phyloP scores from a whole-genome alignment of 148 eudicot genomes.

The Silene uniflora region DNA sequence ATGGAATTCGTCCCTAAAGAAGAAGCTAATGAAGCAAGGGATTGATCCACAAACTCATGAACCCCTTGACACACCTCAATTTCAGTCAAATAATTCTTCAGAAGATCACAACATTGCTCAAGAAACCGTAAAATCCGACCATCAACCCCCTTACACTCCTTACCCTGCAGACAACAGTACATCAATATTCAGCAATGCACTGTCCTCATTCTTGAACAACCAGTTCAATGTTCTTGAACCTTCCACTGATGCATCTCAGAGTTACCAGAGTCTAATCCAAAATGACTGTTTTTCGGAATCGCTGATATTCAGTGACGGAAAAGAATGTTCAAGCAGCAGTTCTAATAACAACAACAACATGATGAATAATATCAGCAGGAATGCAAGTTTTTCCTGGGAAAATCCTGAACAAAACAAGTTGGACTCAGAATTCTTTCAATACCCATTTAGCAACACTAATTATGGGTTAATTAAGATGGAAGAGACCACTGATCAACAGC shows the following conservation, averaged over 20 bases:
- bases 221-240: constrained; percentile 36
- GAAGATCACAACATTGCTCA: constrained; percentile 14
- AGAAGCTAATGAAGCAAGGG: constrained; percentile 73
- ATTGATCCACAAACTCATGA: constrained; percentile 82
- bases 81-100: constrained; percentile 17
- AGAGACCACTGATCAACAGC: constrained; percentile 19
- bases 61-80: constrained; percentile 31
- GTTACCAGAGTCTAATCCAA: constrained; percentile 12
- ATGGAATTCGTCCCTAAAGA: constrained; percentile 79
- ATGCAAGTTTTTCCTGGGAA: constrained; percentile 29
- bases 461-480: constrained; percentile 32
- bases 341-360: constrained; percentile 25
- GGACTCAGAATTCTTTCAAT: constrained; percentile 22
- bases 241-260: constrained; percentile 3
- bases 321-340: constrained; percentile 51
- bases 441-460: constrained; percentile 13
- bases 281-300: constrained; percentile 28
- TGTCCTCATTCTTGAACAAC: constrained; percentile 31
- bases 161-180: constrained; percentile 10
- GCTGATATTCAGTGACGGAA: constrained; percentile 41
- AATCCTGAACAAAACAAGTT: constrained; percentile 24
- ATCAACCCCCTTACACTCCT: constrained; percentile 8
- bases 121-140: constrained; percentile 6
- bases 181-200: constrained; percentile 21
- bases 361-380: constrained; percentile 20